Base-by-base conservation (phyloP, 805 yeast species). In the Myxozyma udenii region DNA sequence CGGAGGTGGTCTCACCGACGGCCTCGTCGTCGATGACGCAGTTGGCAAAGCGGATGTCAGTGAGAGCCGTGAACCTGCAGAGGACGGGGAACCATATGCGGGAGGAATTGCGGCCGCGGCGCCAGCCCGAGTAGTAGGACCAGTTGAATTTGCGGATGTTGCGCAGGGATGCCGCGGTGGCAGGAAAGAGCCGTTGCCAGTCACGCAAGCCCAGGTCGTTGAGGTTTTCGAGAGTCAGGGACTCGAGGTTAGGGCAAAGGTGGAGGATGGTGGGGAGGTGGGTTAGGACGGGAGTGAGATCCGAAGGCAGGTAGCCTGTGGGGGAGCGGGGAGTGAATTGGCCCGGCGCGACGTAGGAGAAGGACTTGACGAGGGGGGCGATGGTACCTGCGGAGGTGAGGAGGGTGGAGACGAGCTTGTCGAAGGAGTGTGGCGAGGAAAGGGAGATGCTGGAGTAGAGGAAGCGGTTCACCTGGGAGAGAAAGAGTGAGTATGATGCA, bases 101-200 rank as follows among this genome's bases (percentile, higher is more conserved):
- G 14, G 60, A 55, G 32, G 46, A 55, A 23, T 55, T 55, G 39
- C 58, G 44, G 28, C 60, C 60, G 30, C 60, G 60, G 2, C 60
- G 53, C 60, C 60, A 55, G 30, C 60, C 60, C 23, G 60, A 44
- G 43, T 55, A 55, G 39, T 55, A 55, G 5, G 60, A 55, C 51
- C 50, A 55, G 4, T 48, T 25, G 41, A 55, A 55, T 26, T 42
- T 37, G 14, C 37, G 38, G 12, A 55, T 41, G 28, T 33, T 41
- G 41, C 23, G 21, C 22, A 48, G 30, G 3, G 55, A 53, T 18
- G 47, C 58, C 1, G 58, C 54, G 21, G 58, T 42, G n/a, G 42
- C 55, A 4, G 58, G 58, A 19, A 55, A 55, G 16, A 55, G 43
- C 30, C 49, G 60, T 32, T 51, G 40, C 60, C 60, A 55, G 44